A percentile compares a stretch with the other conserved stretches of the same genome.
Evolutionary conservation across 2,329 filamentous ascomycete species (phyloP).

Genomic region (Juglanconis oblonga): DNA sequence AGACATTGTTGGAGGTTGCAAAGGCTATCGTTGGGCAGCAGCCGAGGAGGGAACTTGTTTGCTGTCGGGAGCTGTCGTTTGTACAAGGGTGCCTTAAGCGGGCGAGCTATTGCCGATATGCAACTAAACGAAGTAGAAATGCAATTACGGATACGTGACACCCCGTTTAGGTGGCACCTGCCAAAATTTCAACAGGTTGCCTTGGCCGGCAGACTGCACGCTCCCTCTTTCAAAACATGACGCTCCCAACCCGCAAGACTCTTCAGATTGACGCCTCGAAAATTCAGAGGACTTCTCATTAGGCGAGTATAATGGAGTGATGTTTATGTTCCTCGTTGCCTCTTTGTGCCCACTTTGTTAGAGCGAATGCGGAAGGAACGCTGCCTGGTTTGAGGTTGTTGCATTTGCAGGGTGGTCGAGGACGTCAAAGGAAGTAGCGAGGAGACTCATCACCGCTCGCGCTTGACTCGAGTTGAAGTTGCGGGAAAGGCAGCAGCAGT

Average conservation of each 20-base stretch:
- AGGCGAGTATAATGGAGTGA: not conserved
- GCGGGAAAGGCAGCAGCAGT: not conserved
- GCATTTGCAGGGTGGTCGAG: not conserved
- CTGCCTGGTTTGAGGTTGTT: not conserved
- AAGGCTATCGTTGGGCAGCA: too few relatives aligned
- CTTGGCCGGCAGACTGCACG: too few relatives aligned
- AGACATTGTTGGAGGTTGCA: too few relatives aligned
- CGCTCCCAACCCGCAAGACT: not conserved
- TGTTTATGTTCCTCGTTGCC: not conserved
- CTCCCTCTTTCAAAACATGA: not conserved
- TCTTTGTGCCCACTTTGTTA: not conserved
- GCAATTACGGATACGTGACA: constrained; percentile 4
- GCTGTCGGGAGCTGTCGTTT: not conserved
- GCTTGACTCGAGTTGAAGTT: not conserved
- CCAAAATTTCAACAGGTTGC: constrained; percentile 8
- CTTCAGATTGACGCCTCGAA: not conserved
- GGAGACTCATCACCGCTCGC: not conserved
- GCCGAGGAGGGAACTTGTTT: not conserved
- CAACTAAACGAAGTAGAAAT: not conserved
- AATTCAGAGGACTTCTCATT: not conserved
- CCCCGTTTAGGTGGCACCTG: not conserved
- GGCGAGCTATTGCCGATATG: not conserved
- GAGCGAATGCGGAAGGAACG: not conserved
- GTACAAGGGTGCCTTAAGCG: not conserved
- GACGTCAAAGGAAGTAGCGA: not conserved